A percentile compares a stretch with the other conserved stretches of the same genome.
Evolutionary conservation across 352 stramenopile species (phyloP).

Genomic region (Peronospora destructor): DNA sequence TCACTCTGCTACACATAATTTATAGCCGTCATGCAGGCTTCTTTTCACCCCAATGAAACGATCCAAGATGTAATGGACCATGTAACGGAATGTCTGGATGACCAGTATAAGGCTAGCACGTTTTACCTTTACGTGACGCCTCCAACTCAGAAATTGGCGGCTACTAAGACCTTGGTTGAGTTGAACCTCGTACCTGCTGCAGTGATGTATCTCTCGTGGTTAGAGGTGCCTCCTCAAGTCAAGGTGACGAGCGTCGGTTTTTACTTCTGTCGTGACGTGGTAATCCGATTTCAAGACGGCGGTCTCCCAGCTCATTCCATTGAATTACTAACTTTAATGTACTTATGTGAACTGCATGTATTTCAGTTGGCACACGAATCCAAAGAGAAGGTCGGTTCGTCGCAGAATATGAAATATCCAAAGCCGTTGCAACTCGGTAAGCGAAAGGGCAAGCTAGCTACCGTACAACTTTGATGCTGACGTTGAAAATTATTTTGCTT

Average conservation of each 20-base stretch:
- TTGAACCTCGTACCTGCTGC: conserved; percentile 73
- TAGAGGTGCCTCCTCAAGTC: conserved; percentile 19
- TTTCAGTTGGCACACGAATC: conserved; percentile 32
- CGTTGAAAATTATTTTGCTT: conserved; percentile 5
- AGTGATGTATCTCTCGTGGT: conserved; percentile 72
- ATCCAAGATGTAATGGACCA: conserved; percentile 63
- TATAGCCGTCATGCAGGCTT: conserved; percentile 69
- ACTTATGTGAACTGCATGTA: not conserved
- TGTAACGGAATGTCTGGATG: conserved; percentile 44
- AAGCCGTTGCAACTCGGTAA: conserved; percentile 43
- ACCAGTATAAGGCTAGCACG: conserved; percentile 12
- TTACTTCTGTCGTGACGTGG: conserved; percentile 58
- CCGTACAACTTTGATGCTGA: conserved; percentile 6
- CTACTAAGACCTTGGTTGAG: conserved; percentile 52
- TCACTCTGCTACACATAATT: conserved; percentile 2
- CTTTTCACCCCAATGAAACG: conserved; percentile 78
- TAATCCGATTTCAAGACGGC: conserved; percentile 16
- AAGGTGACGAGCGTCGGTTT: conserved; percentile 27
- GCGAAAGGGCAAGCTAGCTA: not conserved
- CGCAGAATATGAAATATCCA: conserved; percentile 34
- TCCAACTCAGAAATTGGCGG: conserved; percentile 53
- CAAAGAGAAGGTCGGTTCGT: conserved; percentile 28
- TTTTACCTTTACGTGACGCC: conserved; percentile 83
- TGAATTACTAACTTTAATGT: conserved; percentile 5
- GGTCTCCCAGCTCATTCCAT: not conserved